Evolutionary conservation across 768 basidiomycete species (phyloP).

Genomic region (Phlegmacium glaucopus): DNA sequence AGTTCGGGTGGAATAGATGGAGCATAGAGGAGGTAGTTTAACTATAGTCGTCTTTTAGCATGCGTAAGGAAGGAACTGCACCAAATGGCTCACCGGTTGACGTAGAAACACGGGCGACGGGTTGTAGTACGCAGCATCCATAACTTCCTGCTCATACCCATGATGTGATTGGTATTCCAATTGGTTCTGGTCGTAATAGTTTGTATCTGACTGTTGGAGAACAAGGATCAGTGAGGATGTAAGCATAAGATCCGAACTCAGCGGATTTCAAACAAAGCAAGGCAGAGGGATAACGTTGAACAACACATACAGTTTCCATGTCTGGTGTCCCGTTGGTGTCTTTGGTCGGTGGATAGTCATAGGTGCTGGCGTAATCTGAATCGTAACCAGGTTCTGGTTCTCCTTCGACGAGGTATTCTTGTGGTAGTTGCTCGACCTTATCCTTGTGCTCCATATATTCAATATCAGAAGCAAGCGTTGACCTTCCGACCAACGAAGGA

Average conservation of each 20-base stretch:
- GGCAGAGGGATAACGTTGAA: background rate
- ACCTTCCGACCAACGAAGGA: background rate
- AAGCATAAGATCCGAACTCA: background rate
- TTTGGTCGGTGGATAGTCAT: slow-evolving; percentile 20
- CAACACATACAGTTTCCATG: slow-evolving; percentile 16
- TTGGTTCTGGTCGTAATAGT: slow-evolving; percentile 21
- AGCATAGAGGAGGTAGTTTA: slow-evolving; percentile 93
- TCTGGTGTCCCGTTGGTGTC: slow-evolving; percentile 10
- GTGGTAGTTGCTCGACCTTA: slow-evolving; percentile 1
- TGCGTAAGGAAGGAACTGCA: background rate
- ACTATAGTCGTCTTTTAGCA: slow-evolving; percentile 35
- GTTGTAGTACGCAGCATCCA: slow-evolving; percentile 39
- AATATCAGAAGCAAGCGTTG: slow-evolving; percentile 3
- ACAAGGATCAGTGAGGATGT: background rate
- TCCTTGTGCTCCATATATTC: slow-evolving; percentile 1
- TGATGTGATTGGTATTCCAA: slow-evolving; percentile 17
- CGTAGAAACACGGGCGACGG: slow-evolving; percentile 47
- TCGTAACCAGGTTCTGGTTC: slow-evolving; percentile 10
- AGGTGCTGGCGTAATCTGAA: slow-evolving; percentile 15
- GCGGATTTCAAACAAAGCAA: background rate
- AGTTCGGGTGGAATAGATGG: slow-evolving; percentile 57
- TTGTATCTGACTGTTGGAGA: slow-evolving; percentile 10
- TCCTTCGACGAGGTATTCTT: slow-evolving; percentile 5
- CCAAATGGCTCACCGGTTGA: slow-evolving; percentile 55
- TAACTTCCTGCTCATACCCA: slow-evolving; percentile 31